phyloP scores from a whole-genome alignment of 139 green algal genomes.

The Closterium sp. region DNA sequence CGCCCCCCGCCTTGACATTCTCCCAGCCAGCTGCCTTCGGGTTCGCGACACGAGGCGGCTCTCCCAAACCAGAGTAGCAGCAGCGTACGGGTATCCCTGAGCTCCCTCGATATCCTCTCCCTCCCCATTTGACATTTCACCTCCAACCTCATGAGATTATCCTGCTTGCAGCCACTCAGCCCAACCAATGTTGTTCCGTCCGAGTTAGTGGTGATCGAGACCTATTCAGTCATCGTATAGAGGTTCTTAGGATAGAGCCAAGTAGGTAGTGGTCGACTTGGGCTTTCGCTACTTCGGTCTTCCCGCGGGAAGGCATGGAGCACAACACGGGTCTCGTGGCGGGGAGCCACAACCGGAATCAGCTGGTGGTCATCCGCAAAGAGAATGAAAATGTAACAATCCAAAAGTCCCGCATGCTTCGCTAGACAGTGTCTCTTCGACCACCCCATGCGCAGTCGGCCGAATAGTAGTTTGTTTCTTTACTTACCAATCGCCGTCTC shows the following conservation, averaged over 20 bases:
- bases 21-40: neutral
- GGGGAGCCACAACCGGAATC: slow-evolving; percentile 15
- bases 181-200: neutral
- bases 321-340: slow-evolving; percentile 5
- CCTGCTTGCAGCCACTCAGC: neutral
- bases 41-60: neutral
- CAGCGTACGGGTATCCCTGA: neutral
- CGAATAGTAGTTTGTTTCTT: neutral
- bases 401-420: neutral
- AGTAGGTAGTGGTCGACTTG: neutral
- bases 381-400: neutral
- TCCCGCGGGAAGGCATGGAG: neutral
- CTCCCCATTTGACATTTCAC: neutral
- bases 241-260: neutral
- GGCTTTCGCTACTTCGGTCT: neutral
- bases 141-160: neutral
- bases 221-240: neutral
- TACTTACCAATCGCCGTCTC: neutral
- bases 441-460: neutral
- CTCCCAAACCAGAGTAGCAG: neutral
- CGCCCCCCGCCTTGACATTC: neutral
- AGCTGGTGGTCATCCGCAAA: slow-evolving; percentile 12
- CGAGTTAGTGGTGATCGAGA: neutral
- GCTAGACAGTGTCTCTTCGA: neutral
- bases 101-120: too few species aligned